Conservation (phyloP, 345 rosid genomes). For the Citrus mangshanensis region DNA sequence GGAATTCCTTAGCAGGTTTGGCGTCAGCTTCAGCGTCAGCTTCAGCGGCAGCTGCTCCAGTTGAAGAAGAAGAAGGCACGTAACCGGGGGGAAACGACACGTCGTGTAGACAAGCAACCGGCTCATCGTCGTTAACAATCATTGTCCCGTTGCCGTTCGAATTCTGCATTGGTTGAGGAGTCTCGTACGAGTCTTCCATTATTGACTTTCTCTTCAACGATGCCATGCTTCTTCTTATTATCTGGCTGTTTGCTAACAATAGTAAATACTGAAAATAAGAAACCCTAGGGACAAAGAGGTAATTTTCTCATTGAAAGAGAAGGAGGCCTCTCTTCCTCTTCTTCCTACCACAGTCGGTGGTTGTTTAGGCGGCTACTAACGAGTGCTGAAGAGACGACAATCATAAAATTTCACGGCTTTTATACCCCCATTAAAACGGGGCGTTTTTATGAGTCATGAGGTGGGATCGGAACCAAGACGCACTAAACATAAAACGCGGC, state of each 20-base stretch:
- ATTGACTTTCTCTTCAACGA: slow-evolving; percentile 8
- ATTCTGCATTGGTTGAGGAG: neutral
- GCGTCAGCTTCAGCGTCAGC: too few relatives aligned
- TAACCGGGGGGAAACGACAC: slow-evolving; percentile 14
- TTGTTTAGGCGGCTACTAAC: neutral
- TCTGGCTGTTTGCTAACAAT: too few relatives aligned
- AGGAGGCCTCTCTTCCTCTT: too few relatives aligned
- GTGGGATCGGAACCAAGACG: too few relatives aligned
- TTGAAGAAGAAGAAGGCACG: neutral
- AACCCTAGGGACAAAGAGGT: neutral
- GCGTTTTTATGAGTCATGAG: neutral
- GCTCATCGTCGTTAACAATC: neutral
- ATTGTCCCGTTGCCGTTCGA: neutral
- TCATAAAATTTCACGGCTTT: neutral
- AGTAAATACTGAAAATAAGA: neutral
- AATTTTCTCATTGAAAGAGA: neutral
- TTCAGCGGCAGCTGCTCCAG: neutral
- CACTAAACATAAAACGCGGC: too few relatives aligned
- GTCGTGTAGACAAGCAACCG: slow-evolving; percentile 8
- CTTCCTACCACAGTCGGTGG: neutral
- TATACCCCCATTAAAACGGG: neutral
- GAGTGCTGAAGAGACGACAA: neutral
- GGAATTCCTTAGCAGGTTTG: slow-evolving; percentile 84
- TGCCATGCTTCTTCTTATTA: neutral
- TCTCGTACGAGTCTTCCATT: neutral